Evolutionary conservation across 2,329 filamentous ascomycete genomes (phyloP).

Genomic region (Stagonosporopsis cucurbitacearum): DNA sequence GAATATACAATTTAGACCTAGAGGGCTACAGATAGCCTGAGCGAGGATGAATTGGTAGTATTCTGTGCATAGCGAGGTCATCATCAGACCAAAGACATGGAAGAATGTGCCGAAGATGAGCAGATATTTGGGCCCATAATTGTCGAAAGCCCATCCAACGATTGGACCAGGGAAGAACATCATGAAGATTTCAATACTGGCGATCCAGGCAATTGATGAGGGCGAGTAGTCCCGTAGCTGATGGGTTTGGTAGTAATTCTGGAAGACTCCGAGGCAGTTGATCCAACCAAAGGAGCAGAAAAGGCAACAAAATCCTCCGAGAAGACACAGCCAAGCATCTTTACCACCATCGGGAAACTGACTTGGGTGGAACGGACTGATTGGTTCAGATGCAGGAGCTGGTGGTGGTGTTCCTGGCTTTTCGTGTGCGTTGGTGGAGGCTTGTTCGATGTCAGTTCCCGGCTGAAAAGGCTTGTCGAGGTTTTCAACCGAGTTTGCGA

Average conservation of each 20-base stretch:
- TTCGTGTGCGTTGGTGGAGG: constrained; percentile 17
- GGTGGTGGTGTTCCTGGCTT: constrained; percentile 14
- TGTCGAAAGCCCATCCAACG: constrained; percentile 69
- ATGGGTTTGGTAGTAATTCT: constrained; percentile 55
- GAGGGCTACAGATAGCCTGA: constrained; percentile 60
- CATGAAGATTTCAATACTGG: constrained; percentile 53
- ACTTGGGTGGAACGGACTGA: constrained; percentile 38
- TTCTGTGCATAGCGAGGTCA: constrained; percentile 63
- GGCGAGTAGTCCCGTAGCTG: constrained; percentile 50
- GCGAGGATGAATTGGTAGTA: constrained; percentile 64
- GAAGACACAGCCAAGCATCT: constrained; percentile 44
- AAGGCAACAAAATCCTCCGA: constrained; percentile 37
- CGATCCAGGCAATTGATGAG: constrained; percentile 55
- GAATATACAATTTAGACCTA: constrained; percentile 61
- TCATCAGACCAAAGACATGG: constrained; percentile 69
- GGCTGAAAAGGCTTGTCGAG: constrained; percentile 17
- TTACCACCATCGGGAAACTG: constrained; percentile 48
- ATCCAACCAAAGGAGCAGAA: constrained; percentile 53
- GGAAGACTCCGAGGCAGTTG: constrained; percentile 55
- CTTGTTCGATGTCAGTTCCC: constrained; percentile 26
- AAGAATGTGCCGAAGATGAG: constrained; percentile 60
- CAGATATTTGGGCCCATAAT: constrained; percentile 65
- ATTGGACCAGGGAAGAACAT: constrained; percentile 64
- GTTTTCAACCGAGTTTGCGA: constrained; percentile 25
- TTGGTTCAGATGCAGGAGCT: constrained; percentile 16